Conservation (phyloP, 75 land plant genomes). For the Ceratopteris richardii region DNA sequence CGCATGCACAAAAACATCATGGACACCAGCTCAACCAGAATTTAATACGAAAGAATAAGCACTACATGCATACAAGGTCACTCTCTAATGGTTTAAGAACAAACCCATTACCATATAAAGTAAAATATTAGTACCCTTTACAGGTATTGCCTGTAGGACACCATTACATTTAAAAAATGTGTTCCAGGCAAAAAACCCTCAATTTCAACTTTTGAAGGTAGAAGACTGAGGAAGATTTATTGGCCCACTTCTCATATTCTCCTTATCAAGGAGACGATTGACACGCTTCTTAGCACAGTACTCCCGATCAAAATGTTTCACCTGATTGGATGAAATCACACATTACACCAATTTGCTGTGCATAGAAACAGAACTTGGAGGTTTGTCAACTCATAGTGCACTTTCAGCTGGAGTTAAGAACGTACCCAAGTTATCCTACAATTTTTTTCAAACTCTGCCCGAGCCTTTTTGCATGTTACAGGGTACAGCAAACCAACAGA, state of each 20-base stretch:
- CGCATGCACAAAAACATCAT: too few relatives aligned
- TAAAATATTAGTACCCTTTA: too few relatives aligned
- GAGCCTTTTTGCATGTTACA: slow-evolving; percentile 42
- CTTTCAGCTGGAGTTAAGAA: background rate
- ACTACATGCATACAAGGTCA: too few relatives aligned
- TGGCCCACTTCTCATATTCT: slow-evolving; percentile 57
- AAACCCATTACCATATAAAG: too few relatives aligned
- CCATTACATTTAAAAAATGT: too few relatives aligned
- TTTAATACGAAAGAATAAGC: too few relatives aligned
- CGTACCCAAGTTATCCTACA: slow-evolving; percentile 86
- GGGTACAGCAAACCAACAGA: slow-evolving; percentile 87
- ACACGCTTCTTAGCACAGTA: slow-evolving; percentile 57
- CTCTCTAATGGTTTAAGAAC: too few relatives aligned
- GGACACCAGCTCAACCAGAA: too few relatives aligned
- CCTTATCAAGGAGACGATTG: slow-evolving; percentile 59
- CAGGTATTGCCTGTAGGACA: too few relatives aligned
- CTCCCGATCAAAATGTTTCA: slow-evolving; percentile 88
- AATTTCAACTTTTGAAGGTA: slow-evolving; percentile 35
- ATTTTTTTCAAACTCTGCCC: slow-evolving; percentile 44
- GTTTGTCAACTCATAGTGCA: too few relatives aligned
- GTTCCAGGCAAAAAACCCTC: too few relatives aligned
- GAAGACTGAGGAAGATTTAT: slow-evolving; percentile 57
- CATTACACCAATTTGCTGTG: background rate
- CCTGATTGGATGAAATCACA: slow-evolving; percentile 46
- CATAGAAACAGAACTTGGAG: background rate